These are phyloP conservation scores for Quercus variabilis DNA, from an alignment of 306 rosid genomes.

Conservation along the genomic window DNA sequence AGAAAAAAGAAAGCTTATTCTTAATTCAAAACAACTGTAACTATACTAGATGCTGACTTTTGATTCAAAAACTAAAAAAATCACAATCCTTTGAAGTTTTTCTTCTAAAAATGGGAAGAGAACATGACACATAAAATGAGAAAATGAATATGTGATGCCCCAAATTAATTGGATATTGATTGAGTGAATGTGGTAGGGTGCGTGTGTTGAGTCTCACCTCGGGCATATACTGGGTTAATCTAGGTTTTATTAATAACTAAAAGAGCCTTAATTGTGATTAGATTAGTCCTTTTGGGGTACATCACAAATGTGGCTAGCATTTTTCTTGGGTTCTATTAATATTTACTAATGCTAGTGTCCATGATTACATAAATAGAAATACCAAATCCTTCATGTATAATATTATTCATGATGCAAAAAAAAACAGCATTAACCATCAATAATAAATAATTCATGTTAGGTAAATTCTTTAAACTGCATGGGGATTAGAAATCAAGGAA, in stretches of 20 bases:
- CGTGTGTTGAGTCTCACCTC: no score
- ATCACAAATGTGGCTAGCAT: no score
- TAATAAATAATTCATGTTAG: neutral
- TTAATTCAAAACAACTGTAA: constrained; percentile 17
- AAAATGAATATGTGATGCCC: neutral
- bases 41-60: constrained; percentile 6
- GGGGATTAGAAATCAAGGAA: constrained; percentile 4
- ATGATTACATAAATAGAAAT: neutral
- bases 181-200: no score
- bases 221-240: no score
- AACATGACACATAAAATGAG: neutral
- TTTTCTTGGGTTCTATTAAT: no score
- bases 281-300: no score
- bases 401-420: no score
- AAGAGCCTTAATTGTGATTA: no score
- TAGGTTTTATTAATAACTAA: no score
- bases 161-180: no score
- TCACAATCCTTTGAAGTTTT: neutral
- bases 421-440: neutral
- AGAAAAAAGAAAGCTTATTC: constrained; percentile 17
- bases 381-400: neutral
- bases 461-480: neutral
- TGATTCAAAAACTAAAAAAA: neutral
- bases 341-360: neutral
- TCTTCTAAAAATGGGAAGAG: neutral